A percentile compares a stretch with the other conserved stretches of the same genome.
phyloP scores from a whole-genome alignment of 1,284 basidiomycete species.

The Ustilago hordei region DNA sequence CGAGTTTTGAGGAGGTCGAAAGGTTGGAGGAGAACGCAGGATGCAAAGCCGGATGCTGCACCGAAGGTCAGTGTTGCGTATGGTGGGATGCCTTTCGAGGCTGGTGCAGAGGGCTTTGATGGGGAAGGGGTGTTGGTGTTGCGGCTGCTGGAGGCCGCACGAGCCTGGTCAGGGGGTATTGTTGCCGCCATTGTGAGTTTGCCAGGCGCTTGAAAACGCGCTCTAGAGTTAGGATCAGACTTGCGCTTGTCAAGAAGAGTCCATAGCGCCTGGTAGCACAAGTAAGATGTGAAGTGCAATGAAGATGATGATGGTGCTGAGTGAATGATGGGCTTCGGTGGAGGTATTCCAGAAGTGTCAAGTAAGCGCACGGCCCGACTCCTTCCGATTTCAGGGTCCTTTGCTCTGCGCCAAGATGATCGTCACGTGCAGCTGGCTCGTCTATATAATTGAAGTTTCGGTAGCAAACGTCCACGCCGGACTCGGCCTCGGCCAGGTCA shows the following conservation, averaged over 20 bases:
- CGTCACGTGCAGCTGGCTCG: conserved; percentile 20
- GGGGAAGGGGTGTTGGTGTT: neutral
- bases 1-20: conserved; percentile 69
- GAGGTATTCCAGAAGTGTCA: conserved; percentile 12
- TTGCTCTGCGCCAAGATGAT: conserved; percentile 13
- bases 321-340: conserved; percentile 2
- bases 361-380: conserved; percentile 23
- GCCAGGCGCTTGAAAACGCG: neutral
- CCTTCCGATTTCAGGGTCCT: conserved; percentile 28
- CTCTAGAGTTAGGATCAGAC: neutral
- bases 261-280: neutral
- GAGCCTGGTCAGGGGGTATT: conserved; percentile 5
- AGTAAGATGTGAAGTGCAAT: neutral
- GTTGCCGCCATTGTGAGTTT: conserved; percentile 1
- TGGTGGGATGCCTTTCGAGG: conserved; percentile 41
- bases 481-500: too few species aligned
- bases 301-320: neutral
- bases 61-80: conserved; percentile 64
- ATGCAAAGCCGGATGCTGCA: conserved; percentile 62
- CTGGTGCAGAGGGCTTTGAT: conserved; percentile 1
- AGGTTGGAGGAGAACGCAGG: conserved; percentile 67
- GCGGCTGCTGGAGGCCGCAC: conserved; percentile 1
- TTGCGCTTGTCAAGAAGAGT: neutral
- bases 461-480: too few species aligned
- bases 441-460: too few species aligned